phyloP scores from a whole-genome alignment of 495 filamentous ascomycete species.

The Neurospora tetraspora region DNA sequence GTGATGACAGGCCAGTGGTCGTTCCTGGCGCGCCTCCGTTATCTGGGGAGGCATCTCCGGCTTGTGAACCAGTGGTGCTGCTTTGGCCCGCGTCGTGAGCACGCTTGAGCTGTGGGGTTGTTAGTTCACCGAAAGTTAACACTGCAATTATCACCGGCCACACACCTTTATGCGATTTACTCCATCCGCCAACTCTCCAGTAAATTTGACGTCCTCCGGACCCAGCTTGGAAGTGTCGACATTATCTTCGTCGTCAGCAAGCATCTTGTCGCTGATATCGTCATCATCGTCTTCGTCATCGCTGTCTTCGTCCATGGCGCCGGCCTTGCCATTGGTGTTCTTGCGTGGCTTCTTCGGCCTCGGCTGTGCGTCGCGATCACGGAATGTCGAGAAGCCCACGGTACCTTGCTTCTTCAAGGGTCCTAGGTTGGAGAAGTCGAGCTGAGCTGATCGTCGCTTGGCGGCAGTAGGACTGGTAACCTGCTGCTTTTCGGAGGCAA shows the following conservation, averaged over 20 bases:
- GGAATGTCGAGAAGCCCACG: constrained; percentile 83
- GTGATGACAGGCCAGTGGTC: constrained; percentile 17
- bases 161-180: constrained; percentile 87
- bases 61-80: constrained; percentile 29
- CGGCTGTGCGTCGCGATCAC: constrained; percentile 51
- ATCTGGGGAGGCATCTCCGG: constrained; percentile 26
- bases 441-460: constrained; percentile 67
- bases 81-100: constrained; percentile 79
- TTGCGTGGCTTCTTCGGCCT: constrained; percentile 47
- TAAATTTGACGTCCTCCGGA: constrained; percentile 68
- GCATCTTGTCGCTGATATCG: constrained; percentile 49
- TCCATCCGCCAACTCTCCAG: constrained; percentile 82
- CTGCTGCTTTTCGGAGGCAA: constrained; percentile 50
- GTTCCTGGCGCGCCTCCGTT: constrained; percentile 22
- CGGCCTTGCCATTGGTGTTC: constrained; percentile 39
- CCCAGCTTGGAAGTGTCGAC: constrained; percentile 51
- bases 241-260: constrained; percentile 57
- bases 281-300: constrained; percentile 72
- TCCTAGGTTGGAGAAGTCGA: constrained; percentile 75
- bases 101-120: constrained; percentile 67
- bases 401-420: constrained; percentile 74
- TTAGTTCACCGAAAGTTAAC: not conserved
- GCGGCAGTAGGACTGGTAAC: constrained; percentile 41
- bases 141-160: not conserved
- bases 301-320: constrained; percentile 42